Evolutionary conservation across 2,329 filamentous ascomycete genomes (phyloP).

Genomic region (Phaeosphaeria sp.): DNA sequence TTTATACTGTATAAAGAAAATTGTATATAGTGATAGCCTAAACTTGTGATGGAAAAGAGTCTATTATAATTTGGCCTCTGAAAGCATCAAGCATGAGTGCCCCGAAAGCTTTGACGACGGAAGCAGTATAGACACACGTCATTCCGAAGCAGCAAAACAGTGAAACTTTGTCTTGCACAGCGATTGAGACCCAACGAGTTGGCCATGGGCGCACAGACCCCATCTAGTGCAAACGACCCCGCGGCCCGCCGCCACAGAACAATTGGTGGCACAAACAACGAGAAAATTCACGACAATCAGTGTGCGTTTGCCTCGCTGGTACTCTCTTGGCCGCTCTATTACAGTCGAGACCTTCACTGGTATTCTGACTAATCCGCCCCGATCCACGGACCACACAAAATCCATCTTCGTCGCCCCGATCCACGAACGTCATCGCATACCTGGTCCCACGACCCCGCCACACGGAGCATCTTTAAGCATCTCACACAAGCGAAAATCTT

Average conservation of each 20-base stretch:
- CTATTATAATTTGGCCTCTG: not conserved
- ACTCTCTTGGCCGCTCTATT: slow-evolving; percentile 22
- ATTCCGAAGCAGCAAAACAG: not conserved
- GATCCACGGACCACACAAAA: slow-evolving; percentile 12
- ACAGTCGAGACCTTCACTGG: slow-evolving; percentile 34
- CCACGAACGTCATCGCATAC: slow-evolving; percentile 9
- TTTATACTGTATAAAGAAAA: not conserved
- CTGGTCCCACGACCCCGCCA: slow-evolving; percentile 18
- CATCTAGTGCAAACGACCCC: slow-evolving; percentile 11
- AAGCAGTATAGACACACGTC: not conserved
- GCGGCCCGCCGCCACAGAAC: slow-evolving; percentile 21
- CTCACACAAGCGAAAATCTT: slow-evolving; percentile 2
- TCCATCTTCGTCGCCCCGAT: slow-evolving; percentile 15
- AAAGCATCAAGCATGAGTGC: too few relatives aligned
- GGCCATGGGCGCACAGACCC: not conserved
- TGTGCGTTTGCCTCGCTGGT: slow-evolving; percentile 35
- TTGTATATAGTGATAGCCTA: not conserved
- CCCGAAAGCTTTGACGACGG: too few relatives aligned
- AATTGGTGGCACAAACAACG: slow-evolving; percentile 21
- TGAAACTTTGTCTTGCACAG: not conserved
- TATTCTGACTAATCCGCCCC: slow-evolving; percentile 19
- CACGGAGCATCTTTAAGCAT: slow-evolving; percentile 11
- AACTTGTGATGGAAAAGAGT: not conserved
- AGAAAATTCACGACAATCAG: slow-evolving; percentile 31
- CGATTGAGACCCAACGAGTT: not conserved